A percentile compares a stretch with the other conserved stretches of the same genome.
Conservation (phyloP, 164 flowering plant genomes). For the Euptelea pleiosperma region DNA sequence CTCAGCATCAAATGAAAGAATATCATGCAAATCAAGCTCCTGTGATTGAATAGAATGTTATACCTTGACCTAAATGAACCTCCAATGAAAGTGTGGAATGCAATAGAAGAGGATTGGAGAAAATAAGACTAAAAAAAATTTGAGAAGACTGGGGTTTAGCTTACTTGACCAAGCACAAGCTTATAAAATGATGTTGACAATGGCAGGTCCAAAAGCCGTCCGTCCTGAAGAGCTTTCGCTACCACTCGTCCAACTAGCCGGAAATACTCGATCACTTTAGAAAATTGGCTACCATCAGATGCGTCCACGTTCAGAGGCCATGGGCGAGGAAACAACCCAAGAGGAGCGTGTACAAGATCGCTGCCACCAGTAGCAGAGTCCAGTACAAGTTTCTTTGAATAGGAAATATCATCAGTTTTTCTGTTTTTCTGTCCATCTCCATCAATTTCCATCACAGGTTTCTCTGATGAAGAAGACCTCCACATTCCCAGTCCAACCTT, state of each 20-base stretch:
- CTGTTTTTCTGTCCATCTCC: constrained; percentile 36
- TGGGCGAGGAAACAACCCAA: constrained; percentile 96
- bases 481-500: constrained; percentile 77
- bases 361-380: constrained; percentile 24
- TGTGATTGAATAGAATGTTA: constrained; percentile 26
- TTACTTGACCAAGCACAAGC: constrained; percentile 91
- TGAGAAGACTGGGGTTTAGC: constrained; percentile 14
- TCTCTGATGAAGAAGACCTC: constrained; percentile 61
- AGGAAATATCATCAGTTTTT: constrained; percentile 25
- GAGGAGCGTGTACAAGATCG: constrained; percentile 68
- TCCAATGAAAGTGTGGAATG: not conserved
- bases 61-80: not conserved
- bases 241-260: constrained; percentile 86
- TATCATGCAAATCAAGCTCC: constrained; percentile 97
- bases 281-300: constrained; percentile 68
- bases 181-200: constrained; percentile 81
- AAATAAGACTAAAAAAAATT: not conserved
- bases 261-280: constrained; percentile 69
- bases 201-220: constrained; percentile 91
- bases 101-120: not conserved
- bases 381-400: constrained; percentile 17
- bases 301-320: constrained; percentile 72
- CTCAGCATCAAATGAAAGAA: constrained; percentile 74
- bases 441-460: constrained; percentile 60
- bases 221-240: constrained; percentile 99